phyloP scores from a whole-genome alignment of 208 protist genomes.

The Vickermania spadyakhi region DNA sequence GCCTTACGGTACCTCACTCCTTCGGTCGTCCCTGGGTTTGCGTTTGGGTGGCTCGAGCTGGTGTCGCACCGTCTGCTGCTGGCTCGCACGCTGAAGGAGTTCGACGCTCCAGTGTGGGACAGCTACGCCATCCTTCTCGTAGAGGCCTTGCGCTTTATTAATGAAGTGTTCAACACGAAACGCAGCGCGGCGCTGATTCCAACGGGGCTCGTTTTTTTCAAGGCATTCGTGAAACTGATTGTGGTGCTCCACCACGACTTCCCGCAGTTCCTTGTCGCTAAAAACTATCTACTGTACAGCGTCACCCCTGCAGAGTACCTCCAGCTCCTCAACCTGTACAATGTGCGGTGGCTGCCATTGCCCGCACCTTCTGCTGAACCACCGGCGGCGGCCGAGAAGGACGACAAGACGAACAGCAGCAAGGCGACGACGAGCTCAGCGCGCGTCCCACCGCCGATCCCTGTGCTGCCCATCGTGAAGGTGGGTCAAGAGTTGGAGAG shows the following conservation, averaged over 20 bases:
- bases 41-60: slow-evolving; percentile 98
- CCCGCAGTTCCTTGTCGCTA: slow-evolving; percentile 97
- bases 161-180: slow-evolving; percentile 56
- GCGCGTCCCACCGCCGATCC: not conserved
- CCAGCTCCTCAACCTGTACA: slow-evolving; percentile 95
- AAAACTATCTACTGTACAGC: slow-evolving; percentile 95
- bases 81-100: slow-evolving; percentile 87
- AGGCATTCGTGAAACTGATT: slow-evolving; percentile 88
- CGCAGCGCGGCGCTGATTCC: slow-evolving; percentile 36
- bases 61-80: slow-evolving; percentile 96
- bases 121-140: slow-evolving; percentile 68
- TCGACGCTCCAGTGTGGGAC: slow-evolving; percentile 24
- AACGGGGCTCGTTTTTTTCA: slow-evolving; percentile 82
- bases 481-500: not conserved
- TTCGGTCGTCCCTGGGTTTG: slow-evolving; percentile 92
- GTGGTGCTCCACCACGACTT: slow-evolving; percentile 99
- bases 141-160: slow-evolving; percentile 63
- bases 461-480: not conserved
- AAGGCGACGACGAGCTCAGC: not conserved
- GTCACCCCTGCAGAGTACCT: slow-evolving; percentile 94
- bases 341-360: not conserved
- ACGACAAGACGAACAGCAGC: not conserved
- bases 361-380: not conserved
- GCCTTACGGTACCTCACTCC: slow-evolving; percentile 89
- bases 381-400: not conserved